These are phyloP conservation scores for Clarireedia sp. DNA, from an alignment of 2,329 filamentous ascomycete genomes.

Conservation along the genomic window DNA sequence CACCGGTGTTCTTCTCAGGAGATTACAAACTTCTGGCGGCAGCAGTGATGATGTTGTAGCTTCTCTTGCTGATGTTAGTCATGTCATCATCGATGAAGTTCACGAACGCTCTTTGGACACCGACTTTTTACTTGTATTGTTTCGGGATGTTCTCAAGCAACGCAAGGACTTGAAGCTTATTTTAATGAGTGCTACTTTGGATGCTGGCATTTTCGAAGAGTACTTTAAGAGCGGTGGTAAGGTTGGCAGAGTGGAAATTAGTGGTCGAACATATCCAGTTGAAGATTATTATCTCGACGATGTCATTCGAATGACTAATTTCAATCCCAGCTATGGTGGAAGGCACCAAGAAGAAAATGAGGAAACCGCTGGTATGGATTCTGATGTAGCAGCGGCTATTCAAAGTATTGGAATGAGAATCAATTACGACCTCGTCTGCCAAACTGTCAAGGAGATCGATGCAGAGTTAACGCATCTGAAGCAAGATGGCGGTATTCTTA, in stretches of 20 bases:
- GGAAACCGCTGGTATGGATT: slow-evolving; percentile 40
- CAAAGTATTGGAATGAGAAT: slow-evolving; percentile 72
- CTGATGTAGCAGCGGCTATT: slow-evolving; percentile 60
- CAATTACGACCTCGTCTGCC: slow-evolving; percentile 80
- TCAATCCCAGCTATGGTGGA: slow-evolving; percentile 40
- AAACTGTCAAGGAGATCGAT: slow-evolving; percentile 77
- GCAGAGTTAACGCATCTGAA: slow-evolving; percentile 55
- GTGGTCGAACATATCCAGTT: slow-evolving; percentile 83
- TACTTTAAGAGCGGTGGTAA: slow-evolving; percentile 69
- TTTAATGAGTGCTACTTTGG: slow-evolving; percentile 92
- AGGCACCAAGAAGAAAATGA: slow-evolving; percentile 34
- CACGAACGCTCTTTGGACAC: slow-evolving; percentile 93
- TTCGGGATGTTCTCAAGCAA: slow-evolving; percentile 70
- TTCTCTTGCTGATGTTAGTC: slow-evolving; percentile 81
- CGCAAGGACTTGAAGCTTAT: slow-evolving; percentile 80
- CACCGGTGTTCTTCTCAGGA: slow-evolving; percentile 82
- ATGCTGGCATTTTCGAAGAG: slow-evolving; percentile 73
- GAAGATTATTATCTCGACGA: slow-evolving; percentile 87
- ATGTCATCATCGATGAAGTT: slow-evolving; percentile 93
- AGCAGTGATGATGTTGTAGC: slow-evolving; percentile 70
- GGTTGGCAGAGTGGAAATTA: slow-evolving; percentile 79
- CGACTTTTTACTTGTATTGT: slow-evolving; percentile 81
- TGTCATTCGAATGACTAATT: slow-evolving; percentile 71
- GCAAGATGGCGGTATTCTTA: slow-evolving; percentile 79
- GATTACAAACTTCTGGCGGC: slow-evolving; percentile 84